Evolutionary conservation across 345 rosid species (phyloP), one percentile per base, ranked within the genome.

Genomic region (Abelmoschus esculentus): DNA sequence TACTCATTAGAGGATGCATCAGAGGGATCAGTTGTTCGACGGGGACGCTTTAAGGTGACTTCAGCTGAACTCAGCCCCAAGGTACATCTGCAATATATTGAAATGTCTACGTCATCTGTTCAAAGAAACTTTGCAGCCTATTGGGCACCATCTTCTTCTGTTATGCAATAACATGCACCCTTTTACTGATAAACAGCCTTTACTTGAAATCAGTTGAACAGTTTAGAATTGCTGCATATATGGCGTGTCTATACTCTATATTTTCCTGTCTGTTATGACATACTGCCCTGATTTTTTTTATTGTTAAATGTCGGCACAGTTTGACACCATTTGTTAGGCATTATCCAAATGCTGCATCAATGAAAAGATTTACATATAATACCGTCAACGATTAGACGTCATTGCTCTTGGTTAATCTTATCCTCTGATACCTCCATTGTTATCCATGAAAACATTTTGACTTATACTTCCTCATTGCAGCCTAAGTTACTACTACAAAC

Each of bases 31-130:
- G 77, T 91, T 66, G 86, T 91, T 77, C 91, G 83, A 79, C 81
- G 85, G 83, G 99, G 97, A 72, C 93, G 99, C 52, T 95, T 95
- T 84, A 85, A 95, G 79, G 87, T 89, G 68, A 95, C 92, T 60
- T 86, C 93, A 44, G 88, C 87, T 63, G 97, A 91, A 61, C 85
- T 82, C 68, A 88, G 90, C 75, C 93, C 96, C 58, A 95, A 91
- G 99, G 97, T 93, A 85, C 64, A 44, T 58, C 13, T 72, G 65
- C 36, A 61, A 67, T 29, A 40, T 40, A 18, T 4, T 40, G 52
- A 40, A 11, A 67, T 17, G 60, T 17, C 32, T 9, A 53, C 47
- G 47, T n/a, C 5, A 5, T 31, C 5, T 53, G 1, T 34, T 11
- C 15, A 1, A 46, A 46, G 7, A 65, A 65, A 26, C 40, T 46